phyloP scores from a whole-genome alignment of 2,329 filamentous ascomycete genomes.

The Aureobasidium sp. region DNA sequence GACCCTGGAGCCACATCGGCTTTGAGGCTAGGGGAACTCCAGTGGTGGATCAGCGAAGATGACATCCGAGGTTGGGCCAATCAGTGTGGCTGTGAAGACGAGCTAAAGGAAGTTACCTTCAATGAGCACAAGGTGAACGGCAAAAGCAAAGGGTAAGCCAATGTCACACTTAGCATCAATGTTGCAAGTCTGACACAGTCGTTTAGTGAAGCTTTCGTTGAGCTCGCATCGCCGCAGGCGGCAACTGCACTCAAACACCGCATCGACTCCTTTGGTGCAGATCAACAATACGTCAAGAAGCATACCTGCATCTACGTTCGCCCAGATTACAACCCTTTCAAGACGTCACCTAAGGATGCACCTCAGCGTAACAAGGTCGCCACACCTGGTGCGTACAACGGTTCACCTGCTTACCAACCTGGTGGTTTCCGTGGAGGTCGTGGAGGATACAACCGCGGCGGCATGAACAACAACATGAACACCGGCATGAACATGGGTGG shows the following conservation, averaged over 20 bases:
- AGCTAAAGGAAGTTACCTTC: constrained; percentile 88
- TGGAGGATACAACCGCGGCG: constrained; percentile 26
- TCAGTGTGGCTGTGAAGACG: constrained; percentile 71
- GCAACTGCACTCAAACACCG: constrained; percentile 77
- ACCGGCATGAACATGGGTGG: constrained; percentile 20
- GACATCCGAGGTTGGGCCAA: constrained; percentile 83
- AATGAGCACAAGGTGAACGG: constrained; percentile 99
- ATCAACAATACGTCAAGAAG: constrained; percentile 55
- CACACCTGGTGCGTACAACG: constrained; percentile 45
- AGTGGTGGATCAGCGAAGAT: constrained; percentile 97
- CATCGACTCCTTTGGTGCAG: constrained; percentile 60
- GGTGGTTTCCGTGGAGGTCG: constrained; percentile 40
- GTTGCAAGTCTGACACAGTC: neutral
- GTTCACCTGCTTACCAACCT: constrained; percentile 38
- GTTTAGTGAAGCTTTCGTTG: constrained; percentile 67
- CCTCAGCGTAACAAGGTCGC: constrained; percentile 54
- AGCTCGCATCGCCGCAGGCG: constrained; percentile 76
- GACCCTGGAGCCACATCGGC: constrained; percentile 61
- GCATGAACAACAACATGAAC: constrained; percentile 19
- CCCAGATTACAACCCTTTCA: constrained; percentile 77
- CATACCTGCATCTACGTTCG: constrained; percentile 68
- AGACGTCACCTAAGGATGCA: constrained; percentile 82
- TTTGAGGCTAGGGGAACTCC: constrained; percentile 78
- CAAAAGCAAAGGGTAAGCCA: constrained; percentile 86
- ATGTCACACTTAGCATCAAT: neutral